Evolutionary conservation across 1,284 basidiomycete species (phyloP).

Genomic region (Pseudozyma thailandica): DNA sequence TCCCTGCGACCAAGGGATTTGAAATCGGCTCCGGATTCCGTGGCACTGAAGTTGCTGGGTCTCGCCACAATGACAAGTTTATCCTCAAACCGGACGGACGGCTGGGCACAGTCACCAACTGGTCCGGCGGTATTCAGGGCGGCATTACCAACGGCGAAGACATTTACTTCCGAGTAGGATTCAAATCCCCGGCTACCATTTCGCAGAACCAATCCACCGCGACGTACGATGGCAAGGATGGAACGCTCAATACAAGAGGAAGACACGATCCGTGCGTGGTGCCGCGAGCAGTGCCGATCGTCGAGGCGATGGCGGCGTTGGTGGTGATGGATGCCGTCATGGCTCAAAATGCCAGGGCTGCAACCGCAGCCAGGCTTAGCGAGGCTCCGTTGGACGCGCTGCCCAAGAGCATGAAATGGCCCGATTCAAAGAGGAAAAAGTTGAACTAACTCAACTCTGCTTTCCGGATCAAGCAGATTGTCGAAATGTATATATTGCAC

Average conservation of each 20-base stretch:
- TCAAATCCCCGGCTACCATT: slow-evolving; percentile 99
- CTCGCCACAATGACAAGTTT: slow-evolving; percentile 93
- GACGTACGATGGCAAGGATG: slow-evolving; percentile 89
- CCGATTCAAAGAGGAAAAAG: slow-evolving; percentile 27
- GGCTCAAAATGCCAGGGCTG: slow-evolving; percentile 55
- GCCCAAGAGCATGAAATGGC: slow-evolving; percentile 62
- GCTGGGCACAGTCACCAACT: slow-evolving; percentile 89
- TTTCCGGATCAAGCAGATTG: background rate
- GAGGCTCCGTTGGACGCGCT: slow-evolving; percentile 42
- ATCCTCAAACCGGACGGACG: slow-evolving; percentile 76
- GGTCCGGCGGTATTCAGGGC: slow-evolving; percentile 97
- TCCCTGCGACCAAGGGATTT: slow-evolving; percentile 98
- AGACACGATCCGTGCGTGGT: slow-evolving; percentile 98
- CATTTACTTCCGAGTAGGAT: slow-evolving; percentile 96
- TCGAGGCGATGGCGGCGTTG: slow-evolving; percentile 96
- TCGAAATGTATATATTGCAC: too few species aligned
- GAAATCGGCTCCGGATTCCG: slow-evolving; percentile 97
- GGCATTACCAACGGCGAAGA: slow-evolving; percentile 98
- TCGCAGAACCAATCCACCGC: slow-evolving; percentile 89
- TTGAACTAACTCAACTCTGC: slow-evolving; percentile 1
- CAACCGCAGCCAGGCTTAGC: slow-evolving; percentile 39
- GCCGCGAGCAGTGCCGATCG: slow-evolving; percentile 93
- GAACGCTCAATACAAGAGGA: slow-evolving; percentile 87
- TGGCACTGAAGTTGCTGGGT: slow-evolving; percentile 93
- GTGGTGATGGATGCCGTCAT: slow-evolving; percentile 83